These are phyloP conservation scores for Chamaecrista fasciculata DNA, from an alignment of 306 rosid genomes.

Conservation along the genomic window DNA sequence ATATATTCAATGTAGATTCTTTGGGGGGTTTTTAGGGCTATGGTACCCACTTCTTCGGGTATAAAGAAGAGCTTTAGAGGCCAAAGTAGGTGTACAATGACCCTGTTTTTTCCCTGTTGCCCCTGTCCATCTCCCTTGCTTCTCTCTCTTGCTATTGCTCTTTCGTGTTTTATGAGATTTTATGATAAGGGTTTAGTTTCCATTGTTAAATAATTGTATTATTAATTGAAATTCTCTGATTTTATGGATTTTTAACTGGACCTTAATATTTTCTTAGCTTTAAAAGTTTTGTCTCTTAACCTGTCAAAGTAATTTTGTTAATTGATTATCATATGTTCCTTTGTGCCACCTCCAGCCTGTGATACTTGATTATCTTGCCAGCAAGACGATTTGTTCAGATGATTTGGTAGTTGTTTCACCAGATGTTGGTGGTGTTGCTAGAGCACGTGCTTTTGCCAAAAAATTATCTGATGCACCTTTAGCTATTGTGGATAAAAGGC, in stretches of 20 bases:
- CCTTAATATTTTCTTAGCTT: no score
- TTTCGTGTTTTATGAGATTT: neutral
- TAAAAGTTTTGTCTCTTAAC: neutral
- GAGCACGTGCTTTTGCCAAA: constrained; percentile 98
- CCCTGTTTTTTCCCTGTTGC: neutral
- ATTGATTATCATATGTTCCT: constrained; percentile 29
- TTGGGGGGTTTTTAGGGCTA: neutral
- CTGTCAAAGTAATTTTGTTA: constrained; percentile 12
- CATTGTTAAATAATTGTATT: neutral
- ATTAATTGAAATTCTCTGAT: no score
- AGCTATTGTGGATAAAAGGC: constrained; percentile 97
- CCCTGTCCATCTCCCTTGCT: neutral
- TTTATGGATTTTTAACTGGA: no score
- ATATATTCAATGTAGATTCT: neutral
- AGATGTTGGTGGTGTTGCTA: constrained; percentile 99
- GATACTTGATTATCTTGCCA: constrained; percentile 97
- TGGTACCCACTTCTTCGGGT: neutral
- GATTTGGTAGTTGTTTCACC: constrained; percentile 99
- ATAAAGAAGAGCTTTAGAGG: neutral
- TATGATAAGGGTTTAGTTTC: neutral
- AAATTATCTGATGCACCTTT: constrained; percentile 96
- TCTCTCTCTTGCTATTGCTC: neutral
- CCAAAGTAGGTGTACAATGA: neutral
- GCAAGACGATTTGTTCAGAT: constrained; percentile 87
- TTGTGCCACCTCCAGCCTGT: constrained; percentile 70